Conservation (phyloP, 2,329 filamentous ascomycete genomes). For the Neoscytalidium dimidiatum region DNA sequence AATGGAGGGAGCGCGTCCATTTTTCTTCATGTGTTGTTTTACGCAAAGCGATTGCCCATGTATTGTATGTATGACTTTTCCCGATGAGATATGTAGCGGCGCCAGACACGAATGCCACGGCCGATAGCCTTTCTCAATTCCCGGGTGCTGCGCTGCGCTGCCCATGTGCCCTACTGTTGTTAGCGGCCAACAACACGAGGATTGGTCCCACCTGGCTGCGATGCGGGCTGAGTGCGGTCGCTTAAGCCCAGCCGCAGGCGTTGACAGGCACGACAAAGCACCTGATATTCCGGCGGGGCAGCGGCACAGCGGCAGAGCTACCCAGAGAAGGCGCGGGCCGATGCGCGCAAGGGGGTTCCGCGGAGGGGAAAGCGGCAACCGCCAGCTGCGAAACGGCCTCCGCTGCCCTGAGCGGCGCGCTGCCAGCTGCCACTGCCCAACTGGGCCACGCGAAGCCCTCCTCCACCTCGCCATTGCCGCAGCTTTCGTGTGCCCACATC, state of each 20-base stretch:
- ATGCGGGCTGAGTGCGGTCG: neutral
- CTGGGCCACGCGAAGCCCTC: neutral
- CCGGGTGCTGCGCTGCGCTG: neutral
- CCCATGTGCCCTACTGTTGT: neutral
- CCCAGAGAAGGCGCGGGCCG: constrained; percentile 12
- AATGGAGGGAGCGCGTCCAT: neutral
- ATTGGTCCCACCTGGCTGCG: neutral
- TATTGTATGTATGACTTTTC: neutral
- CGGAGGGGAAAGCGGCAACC: neutral
- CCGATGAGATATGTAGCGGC: constrained; percentile 4
- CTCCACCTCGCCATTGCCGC: neutral
- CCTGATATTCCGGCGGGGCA: neutral
- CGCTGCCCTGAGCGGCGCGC: too few species aligned
- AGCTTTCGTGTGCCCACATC: neutral
- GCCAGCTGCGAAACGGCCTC: neutral
- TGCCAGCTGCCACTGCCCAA: neutral
- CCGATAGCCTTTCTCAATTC: neutral
- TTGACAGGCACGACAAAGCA: neutral
- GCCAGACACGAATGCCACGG: neutral
- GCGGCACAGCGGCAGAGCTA: neutral
- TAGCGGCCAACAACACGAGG: neutral
- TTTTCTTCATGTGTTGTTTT: neutral
- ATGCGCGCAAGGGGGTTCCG: constrained; percentile 1
- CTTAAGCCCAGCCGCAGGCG: neutral
- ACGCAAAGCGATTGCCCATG: neutral